phyloP scores from a whole-genome alignment of 2,329 filamentous ascomycete species.

The Cordyceps javanica region DNA sequence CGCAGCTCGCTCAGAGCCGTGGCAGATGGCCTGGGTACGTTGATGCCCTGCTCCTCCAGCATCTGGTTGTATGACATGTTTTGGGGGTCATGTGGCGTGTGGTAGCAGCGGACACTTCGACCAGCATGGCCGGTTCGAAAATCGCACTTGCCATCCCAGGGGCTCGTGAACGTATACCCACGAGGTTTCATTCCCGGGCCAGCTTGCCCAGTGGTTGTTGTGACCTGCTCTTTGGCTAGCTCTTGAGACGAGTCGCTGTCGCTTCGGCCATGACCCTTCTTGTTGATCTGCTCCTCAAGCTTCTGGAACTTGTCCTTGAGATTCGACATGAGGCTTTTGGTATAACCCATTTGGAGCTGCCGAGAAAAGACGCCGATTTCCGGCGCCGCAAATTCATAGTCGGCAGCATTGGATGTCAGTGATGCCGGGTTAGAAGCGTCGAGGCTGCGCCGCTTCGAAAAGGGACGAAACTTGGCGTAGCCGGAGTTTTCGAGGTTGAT shows the following conservation, averaged over 20 bases:
- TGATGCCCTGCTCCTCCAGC: slow-evolving; percentile 28
- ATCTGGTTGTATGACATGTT: slow-evolving; percentile 37
- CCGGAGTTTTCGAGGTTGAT: slow-evolving; percentile 49
- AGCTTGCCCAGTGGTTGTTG: slow-evolving; percentile 23
- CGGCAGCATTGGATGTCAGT: slow-evolving; percentile 11
- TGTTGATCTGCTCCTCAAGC: slow-evolving; percentile 22
- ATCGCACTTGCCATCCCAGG: slow-evolving; percentile 82
- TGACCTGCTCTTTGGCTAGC: neutral
- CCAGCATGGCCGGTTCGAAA: slow-evolving; percentile 76
- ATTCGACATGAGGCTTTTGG: slow-evolving; percentile 42
- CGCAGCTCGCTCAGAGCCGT: slow-evolving; percentile 72
- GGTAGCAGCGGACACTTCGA: slow-evolving; percentile 66
- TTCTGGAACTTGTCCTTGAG: slow-evolving; percentile 40
- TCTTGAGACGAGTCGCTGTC: slow-evolving; percentile 21
- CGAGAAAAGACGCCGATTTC: slow-evolving; percentile 39
- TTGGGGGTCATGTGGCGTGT: slow-evolving; percentile 50
- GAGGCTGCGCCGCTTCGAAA: slow-evolving; percentile 34
- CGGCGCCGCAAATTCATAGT: slow-evolving; percentile 5
- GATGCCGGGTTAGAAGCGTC: slow-evolving; percentile 20
- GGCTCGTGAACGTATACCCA: slow-evolving; percentile 74
- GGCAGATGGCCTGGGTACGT: slow-evolving; percentile 26
- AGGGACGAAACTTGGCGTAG: slow-evolving; percentile 50
- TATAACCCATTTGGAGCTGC: slow-evolving; percentile 53
- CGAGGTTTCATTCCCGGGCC: slow-evolving; percentile 46
- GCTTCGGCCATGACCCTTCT: slow-evolving; percentile 23